A percentile compares a stretch with the other conserved stretches of the same genome.
phyloP scores from a whole-genome alignment of 108 stramenopile species.

The Craspedostauros australis region DNA sequence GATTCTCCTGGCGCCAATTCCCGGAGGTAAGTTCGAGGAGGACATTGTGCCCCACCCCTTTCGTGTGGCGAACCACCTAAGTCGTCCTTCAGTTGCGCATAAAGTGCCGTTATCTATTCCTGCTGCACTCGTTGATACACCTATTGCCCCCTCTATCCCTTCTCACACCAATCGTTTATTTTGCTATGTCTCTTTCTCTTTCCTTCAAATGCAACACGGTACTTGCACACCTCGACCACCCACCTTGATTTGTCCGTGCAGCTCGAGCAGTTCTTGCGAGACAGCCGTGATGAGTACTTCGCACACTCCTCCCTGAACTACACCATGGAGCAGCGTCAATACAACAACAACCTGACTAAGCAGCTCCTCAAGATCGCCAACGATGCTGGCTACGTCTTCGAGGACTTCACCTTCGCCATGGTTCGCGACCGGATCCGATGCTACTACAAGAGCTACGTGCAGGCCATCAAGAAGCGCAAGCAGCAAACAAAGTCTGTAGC shows the following conservation, averaged over 20 bases:
- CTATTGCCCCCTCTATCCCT: not conserved
- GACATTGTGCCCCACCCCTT: too few species aligned
- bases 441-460: constrained; percentile 59
- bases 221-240: too few species aligned
- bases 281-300: constrained; percentile 46
- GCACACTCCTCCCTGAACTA: constrained; percentile 64
- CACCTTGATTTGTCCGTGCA: constrained; percentile 3
- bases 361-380: constrained; percentile 63
- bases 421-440: constrained; percentile 62
- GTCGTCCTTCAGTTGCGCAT: too few species aligned
- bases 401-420: constrained; percentile 57
- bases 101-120: too few species aligned
- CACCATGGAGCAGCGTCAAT: constrained; percentile 73
- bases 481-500: too few species aligned
- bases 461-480: constrained; percentile 48
- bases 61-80: too few species aligned
- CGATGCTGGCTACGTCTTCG: constrained; percentile 66
- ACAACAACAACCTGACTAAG: constrained; percentile 79
- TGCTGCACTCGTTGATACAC: too few species aligned
- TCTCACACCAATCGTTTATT: not conserved
- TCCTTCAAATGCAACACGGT: too few species aligned
- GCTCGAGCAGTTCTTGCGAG: constrained; percentile 42
- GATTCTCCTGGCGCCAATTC: constrained; percentile 79
- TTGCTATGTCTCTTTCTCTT: not conserved
- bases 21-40: constrained; percentile 54